Evolutionary conservation across 2,329 filamentous ascomycete genomes (phyloP).

Genomic region (Eurotiales sp.): DNA sequence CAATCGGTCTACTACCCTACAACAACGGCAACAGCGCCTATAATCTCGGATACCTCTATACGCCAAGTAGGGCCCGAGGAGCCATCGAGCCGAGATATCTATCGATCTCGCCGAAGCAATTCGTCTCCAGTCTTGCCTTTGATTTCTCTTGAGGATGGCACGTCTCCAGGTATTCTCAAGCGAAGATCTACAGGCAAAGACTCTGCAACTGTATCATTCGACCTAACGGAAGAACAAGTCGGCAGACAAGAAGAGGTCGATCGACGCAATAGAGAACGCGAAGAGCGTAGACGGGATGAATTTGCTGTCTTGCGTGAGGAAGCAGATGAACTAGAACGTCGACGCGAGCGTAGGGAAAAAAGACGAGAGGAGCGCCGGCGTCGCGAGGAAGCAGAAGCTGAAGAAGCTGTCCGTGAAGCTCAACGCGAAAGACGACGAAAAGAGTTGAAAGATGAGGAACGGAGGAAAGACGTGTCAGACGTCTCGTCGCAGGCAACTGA

Average conservation of each 20-base stretch:
- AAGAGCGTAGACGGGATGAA: conserved; percentile 13
- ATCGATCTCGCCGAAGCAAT: conserved; percentile 38
- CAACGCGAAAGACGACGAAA: conserved; percentile 20
- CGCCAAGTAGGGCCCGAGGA: neutral
- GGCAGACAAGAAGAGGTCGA: conserved; percentile 43
- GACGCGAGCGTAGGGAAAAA: conserved; percentile 12
- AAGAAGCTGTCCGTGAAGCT: conserved; percentile 12
- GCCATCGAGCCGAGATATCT: neutral
- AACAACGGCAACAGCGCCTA: conserved; percentile 35
- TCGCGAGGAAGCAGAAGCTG: conserved; percentile 12
- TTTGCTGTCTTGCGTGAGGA: conserved; percentile 16
- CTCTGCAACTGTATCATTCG: conserved; percentile 50
- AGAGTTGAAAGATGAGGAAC: conserved; percentile 19
- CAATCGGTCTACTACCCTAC: conserved; percentile 60
- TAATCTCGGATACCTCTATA: conserved; percentile 33
- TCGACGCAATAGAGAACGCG: conserved; percentile 13
- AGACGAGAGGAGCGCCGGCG: conserved; percentile 11
- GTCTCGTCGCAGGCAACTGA: neutral
- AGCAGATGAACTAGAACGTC: conserved; percentile 14
- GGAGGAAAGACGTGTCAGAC: neutral
- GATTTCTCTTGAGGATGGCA: conserved; percentile 23
- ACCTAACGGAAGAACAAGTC: conserved; percentile 54
- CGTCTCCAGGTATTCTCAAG: conserved; percentile 23
- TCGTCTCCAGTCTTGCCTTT: conserved; percentile 44
- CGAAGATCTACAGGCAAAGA: conserved; percentile 35